A percentile compares a stretch with the other conserved stretches of the same genome.
phyloP scores from a whole-genome alignment of 176 grass and related monocot genomes.

The Oryza brachyantha region DNA sequence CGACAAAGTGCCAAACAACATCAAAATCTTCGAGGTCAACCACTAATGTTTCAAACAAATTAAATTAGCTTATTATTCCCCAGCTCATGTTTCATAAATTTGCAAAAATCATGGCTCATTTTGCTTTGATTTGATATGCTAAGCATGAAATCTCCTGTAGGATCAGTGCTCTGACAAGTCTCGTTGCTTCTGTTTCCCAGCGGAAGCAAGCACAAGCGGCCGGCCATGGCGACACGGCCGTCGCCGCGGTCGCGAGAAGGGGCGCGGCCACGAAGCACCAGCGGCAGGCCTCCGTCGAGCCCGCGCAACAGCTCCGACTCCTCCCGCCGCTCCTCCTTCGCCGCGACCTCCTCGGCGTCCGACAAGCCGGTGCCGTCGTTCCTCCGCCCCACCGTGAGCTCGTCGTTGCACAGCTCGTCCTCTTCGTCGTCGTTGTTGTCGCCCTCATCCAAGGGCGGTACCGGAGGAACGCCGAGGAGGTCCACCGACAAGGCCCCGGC shows the following conservation, averaged over 20 bases:
- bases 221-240: slow-evolving; percentile 41
- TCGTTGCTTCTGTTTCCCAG: slow-evolving; percentile 3
- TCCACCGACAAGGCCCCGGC: slow-evolving; percentile 23
- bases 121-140: neutral
- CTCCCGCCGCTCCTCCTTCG: slow-evolving; percentile 7
- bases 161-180: neutral
- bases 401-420: slow-evolving; percentile 44
- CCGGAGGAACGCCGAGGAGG: neutral
- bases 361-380: slow-evolving; percentile 54
- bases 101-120: neutral
- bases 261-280: slow-evolving; percentile 37
- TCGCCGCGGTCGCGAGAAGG: slow-evolving; percentile 47
- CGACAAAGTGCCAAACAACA: neutral
- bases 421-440: neutral
- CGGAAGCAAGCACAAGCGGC: slow-evolving; percentile 9
- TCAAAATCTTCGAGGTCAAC: slow-evolving; percentile 28
- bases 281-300: slow-evolving; percentile 31
- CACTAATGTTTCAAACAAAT: neutral
- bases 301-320: slow-evolving; percentile 16
- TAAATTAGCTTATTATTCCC: neutral
- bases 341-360: neutral
- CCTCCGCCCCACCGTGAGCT: slow-evolving; percentile 57
- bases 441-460: slow-evolving; percentile 3
- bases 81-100: neutral
- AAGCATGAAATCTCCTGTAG: neutral